Evolutionary conservation across 148 eudicot genomes (phyloP), one percentile per base, ranked within the genome.

Genomic region (Selenicereus undatus): DNA sequence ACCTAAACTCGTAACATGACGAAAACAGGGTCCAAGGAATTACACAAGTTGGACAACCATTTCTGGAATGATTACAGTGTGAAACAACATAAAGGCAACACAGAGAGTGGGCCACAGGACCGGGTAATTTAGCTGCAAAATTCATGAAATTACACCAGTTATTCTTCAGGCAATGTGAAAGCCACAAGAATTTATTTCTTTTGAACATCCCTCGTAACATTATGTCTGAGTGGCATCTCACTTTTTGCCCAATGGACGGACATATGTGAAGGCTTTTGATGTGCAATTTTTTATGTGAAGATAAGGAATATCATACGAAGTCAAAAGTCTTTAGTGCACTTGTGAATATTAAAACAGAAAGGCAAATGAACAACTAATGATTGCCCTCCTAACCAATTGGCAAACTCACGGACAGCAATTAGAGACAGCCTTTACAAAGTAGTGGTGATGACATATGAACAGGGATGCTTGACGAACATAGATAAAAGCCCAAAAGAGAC

Each of bases 301-400:
- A 79, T 69, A 78, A 82, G 88, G 86, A 88, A 86, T 83, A 78
- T 86, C 64, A 80, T 76, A 76, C 78, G 66, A 45, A 76, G 88
- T 82, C 85, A 82, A 84, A 88, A 76, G 71, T 78, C 43, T 64
- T 24, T n/a, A 77, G 81, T 72, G 78, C 75, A 81, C 54, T 32
- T 58, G 39, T 48, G 21, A 71, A 81, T 84, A 79, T 81, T 65
- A 22, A 81, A 84, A 50, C 71, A 75, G 77, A 76, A 80, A 84
- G 76, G 78, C 80, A 75, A 27, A 77, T 78, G 78, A 73, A 77
- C 45, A 76, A 77, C 81, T 71, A 79, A 81, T 86, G 78, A 79
- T 81, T 87, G 89, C 50, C 73, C 78, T 71, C 75, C 82, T 78
- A 81, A 78, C 30, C 54, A 71, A 83, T 82, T 18, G 68, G 73